A percentile compares a stretch with the other conserved stretches of the same genome.
Conservation (phyloP, 352 stramenopile genomes). For the Blastocystis sp. region DNA sequence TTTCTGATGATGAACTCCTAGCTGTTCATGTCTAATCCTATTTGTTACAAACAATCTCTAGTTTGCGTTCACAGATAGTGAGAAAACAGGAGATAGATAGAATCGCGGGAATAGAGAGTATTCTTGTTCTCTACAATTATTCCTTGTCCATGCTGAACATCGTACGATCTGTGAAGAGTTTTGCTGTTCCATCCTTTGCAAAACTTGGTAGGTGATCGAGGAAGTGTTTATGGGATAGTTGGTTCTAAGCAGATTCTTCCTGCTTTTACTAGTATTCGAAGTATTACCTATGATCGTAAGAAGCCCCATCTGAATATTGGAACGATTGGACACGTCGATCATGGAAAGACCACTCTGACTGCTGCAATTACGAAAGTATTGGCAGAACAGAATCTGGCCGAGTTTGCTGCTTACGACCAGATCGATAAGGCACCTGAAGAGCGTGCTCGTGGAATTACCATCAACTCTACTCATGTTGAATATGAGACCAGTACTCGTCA, state of each 20-base stretch:
- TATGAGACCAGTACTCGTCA: conserved; percentile 83
- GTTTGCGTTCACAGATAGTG: no score
- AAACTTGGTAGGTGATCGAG: not conserved
- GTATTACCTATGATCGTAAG: conserved; percentile 69
- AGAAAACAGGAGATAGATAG: no score
- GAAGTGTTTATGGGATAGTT: not conserved
- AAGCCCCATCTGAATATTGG: conserved; percentile 93
- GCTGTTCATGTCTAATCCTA: no score
- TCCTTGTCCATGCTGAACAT: no score
- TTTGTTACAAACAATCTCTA: no score
- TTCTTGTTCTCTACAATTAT: no score
- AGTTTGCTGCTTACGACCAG: conserved; percentile 80
- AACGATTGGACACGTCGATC: conserved; percentile 94
- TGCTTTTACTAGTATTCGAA: conserved; percentile 21
- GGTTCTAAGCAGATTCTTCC: not conserved
- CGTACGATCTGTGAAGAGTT: conserved; percentile 44
- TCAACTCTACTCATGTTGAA: conserved; percentile 80
- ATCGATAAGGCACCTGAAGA: conserved; percentile 92
- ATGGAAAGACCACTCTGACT: conserved; percentile 91
- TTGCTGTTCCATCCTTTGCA: not conserved
- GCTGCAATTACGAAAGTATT: conserved; percentile 87
- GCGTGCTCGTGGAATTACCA: conserved; percentile 86
- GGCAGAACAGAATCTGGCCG: conserved; percentile 72
- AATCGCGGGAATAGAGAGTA: no score
- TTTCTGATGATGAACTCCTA: no score